Percentiles rank a stretch among this genome's conserved stretches.
phyloP scores from a whole-genome alignment of 495 filamentous ascomycete species.

The Daldinia vernicosa region DNA sequence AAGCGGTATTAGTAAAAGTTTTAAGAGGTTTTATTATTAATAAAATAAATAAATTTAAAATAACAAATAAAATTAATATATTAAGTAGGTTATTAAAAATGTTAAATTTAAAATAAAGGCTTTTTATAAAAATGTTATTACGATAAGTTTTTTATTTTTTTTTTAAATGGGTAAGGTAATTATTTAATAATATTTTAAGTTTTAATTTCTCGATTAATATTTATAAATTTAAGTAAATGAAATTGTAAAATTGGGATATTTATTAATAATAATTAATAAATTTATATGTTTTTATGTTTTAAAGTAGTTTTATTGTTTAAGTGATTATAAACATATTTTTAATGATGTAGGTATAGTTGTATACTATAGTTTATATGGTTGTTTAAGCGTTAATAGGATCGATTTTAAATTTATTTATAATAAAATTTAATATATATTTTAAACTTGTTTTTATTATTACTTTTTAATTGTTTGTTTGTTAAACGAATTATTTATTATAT shows the following conservation, averaged over 20 bases:
- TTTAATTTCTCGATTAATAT: too few relatives aligned
- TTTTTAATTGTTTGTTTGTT: background rate
- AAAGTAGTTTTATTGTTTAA: too few relatives aligned
- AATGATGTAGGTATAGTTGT: too few relatives aligned
- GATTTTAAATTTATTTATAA: too few relatives aligned
- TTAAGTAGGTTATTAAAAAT: too few relatives aligned
- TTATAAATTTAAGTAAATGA: background rate
- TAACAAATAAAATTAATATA: background rate
- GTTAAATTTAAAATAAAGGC: background rate
- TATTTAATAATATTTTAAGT: background rate
- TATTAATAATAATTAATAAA: background rate
- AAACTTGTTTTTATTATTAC: too few relatives aligned
- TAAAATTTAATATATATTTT: too few relatives aligned
- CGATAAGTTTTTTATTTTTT: background rate
- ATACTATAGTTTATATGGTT: too few relatives aligned
- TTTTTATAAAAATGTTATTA: background rate
- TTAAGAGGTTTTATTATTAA: background rate
- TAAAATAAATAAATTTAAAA: background rate
- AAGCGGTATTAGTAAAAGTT: background rate
- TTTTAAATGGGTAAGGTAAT: background rate
- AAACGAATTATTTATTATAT: too few relatives aligned
- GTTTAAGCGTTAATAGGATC: too few relatives aligned
- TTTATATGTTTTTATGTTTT: too few relatives aligned
- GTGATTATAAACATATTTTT: too few relatives aligned
- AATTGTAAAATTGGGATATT: background rate